These are phyloP conservation scores for Brassica cretica DNA, from an alignment of 345 rosid species.

Conservation along the genomic window DNA sequence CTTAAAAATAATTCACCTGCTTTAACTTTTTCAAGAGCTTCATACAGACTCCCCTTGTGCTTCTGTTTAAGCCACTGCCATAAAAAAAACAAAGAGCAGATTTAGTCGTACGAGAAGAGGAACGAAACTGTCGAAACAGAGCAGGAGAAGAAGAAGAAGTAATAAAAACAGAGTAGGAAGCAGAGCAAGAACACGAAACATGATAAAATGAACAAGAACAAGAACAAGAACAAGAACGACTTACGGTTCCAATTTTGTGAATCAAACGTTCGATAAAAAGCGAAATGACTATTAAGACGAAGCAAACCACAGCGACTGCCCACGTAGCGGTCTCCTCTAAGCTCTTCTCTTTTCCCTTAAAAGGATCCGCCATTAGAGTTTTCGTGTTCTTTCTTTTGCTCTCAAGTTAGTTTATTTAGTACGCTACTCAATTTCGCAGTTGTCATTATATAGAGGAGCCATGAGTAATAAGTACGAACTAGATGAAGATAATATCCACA, in stretches of 20 bases:
- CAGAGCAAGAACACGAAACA: constrained; percentile 40
- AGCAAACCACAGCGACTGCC: constrained; percentile 82
- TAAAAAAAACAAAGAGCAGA: background rate
- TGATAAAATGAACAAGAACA: no score
- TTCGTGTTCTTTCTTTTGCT: constrained; percentile 9
- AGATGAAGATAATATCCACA: constrained; percentile 22
- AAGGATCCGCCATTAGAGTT: constrained; percentile 20
- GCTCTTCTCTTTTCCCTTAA: constrained; percentile 36
- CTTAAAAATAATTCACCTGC: background rate
- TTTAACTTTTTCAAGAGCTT: no score
- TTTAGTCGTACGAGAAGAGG: background rate
- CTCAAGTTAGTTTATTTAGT: background rate
- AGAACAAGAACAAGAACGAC: background rate
- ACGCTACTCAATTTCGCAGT: background rate
- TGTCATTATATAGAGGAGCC: background rate
- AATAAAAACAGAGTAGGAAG: background rate
- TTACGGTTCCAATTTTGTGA: constrained; percentile 42
- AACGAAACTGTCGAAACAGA: background rate
- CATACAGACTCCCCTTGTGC: background rate
- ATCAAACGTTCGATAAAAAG: constrained; percentile 54
- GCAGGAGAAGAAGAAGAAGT: background rate
- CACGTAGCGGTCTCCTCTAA: constrained; percentile 73
- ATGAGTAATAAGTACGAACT: background rate
- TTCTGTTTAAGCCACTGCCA: background rate
- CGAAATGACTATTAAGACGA: constrained; percentile 55